Evolutionary conservation across 2,329 filamentous ascomycete genomes (phyloP), one percentile per base, ranked within the genome.

Genomic region (Aspergillus ochraceus): DNA sequence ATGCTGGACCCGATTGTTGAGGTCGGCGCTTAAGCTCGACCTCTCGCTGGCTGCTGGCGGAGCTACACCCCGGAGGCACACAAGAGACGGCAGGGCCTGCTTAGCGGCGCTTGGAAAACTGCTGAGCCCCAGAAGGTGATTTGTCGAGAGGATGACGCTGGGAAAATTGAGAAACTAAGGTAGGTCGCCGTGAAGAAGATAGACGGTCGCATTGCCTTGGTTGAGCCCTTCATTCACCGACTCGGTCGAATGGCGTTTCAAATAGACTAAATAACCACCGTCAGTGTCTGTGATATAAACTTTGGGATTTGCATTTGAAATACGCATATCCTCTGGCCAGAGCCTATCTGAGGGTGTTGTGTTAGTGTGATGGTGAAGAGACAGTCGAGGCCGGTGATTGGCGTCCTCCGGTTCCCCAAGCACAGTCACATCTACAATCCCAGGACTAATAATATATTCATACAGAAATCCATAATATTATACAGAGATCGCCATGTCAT

Each of bases 11-110:
- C 58, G 55, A 46, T 59, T 60, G 58, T 54, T 29, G 42, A 64
- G 58, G 66, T 60, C 60, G 71, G 72, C 72, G 72, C 66, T 70
- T 73, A 73, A 65, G 30, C 22, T 53, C 36, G 52, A 55, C 55
- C 56, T 52, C 61, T 54, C 30, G 30, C 64, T 60, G 54, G 36
- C 60, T 60, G 24, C 60, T 57, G 66, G 67, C 68, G 67, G 68
- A 68, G 68, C 56, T 55, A 39, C 24, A 26, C 55, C 50, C 42
- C 55, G 64, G 61, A 29, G 60, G 60, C 62, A 58, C 60, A 32
- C 49, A 24, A 9, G 26, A 29, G 14, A 30, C 58, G 47, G 52
- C 46, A 39, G 60, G 64, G 54, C 49, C 49, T 55, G 50, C 54
- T 39, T 59, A 49, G 49, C 60, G 53, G 64, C 64, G 66, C 66